phyloP scores from a whole-genome alignment of 2,329 filamentous ascomycete species.

The Stemphylium lycopersici region DNA sequence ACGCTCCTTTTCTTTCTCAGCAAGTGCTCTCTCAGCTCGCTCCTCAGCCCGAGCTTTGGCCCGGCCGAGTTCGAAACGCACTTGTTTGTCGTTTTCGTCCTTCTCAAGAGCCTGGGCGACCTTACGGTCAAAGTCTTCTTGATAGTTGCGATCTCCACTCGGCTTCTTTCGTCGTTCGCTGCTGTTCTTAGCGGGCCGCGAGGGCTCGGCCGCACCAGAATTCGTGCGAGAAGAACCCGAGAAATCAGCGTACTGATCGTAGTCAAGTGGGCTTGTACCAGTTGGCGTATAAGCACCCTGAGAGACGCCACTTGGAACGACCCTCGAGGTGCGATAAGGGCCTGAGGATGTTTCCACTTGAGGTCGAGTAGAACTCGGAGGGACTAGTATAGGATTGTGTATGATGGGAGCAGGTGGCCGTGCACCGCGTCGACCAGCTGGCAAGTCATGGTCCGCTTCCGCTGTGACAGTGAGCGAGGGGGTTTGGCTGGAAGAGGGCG shows the following conservation, averaged over 20 bases:
- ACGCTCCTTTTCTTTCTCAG: constrained; percentile 28
- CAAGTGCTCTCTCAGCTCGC: constrained; percentile 26
- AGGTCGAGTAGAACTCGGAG: constrained; percentile 27
- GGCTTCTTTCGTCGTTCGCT: constrained; percentile 28
- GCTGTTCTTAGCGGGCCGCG: constrained; percentile 28
- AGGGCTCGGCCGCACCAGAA: constrained; percentile 29
- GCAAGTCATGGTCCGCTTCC: constrained; percentile 39
- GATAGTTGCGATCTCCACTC: constrained; percentile 26
- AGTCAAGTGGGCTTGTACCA: constrained; percentile 26
- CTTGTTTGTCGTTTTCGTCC: constrained; percentile 33
- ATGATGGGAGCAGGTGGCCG: constrained; percentile 34
- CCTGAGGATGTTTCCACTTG: constrained; percentile 18
- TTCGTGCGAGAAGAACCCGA: constrained; percentile 29
- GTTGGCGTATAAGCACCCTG: constrained; percentile 19
- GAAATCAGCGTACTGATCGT: constrained; percentile 25
- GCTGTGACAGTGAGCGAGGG: constrained; percentile 40
- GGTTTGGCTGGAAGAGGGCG: constrained; percentile 36
- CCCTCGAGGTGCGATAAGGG: constrained; percentile 28
- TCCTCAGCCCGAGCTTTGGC: constrained; percentile 28
- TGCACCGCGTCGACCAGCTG: constrained; percentile 24
- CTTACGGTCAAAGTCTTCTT: constrained; percentile 32
- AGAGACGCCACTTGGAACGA: constrained; percentile 22
- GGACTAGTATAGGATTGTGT: constrained; percentile 30
- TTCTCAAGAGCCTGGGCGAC: constrained; percentile 17
- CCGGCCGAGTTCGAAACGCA: constrained; percentile 36